Conservation (phyloP, 352 stramenopile species). For the Aphanomyces stellatus region DNA sequence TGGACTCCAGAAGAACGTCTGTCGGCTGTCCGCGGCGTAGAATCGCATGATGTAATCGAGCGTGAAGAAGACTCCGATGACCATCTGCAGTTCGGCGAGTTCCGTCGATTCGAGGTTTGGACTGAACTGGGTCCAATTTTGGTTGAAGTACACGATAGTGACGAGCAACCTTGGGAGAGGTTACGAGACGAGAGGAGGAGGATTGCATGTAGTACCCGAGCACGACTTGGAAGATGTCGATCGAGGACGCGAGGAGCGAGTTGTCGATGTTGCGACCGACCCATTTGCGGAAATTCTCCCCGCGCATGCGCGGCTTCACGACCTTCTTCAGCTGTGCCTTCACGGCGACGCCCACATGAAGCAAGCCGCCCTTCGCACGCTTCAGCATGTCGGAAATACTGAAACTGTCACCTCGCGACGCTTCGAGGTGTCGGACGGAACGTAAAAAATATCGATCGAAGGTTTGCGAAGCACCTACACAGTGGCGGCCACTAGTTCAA, state of each 20-base stretch:
- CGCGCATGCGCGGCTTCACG: constrained; percentile 14
- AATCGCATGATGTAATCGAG: constrained; percentile 19
- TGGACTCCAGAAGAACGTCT: constrained; percentile 45
- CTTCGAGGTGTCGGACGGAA: not conserved
- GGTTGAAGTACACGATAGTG: constrained; percentile 12
- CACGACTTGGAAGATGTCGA: constrained; percentile 16
- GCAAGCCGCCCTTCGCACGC: not conserved
- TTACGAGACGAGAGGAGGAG: not conserved
- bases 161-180: not conserved
- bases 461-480: not conserved
- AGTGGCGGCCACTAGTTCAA: not conserved
- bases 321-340: constrained; percentile 6
- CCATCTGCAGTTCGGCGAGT: not conserved
- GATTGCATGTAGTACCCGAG: not conserved
- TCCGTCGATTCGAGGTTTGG: not conserved
- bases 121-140: constrained; percentile 5
- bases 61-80: constrained; percentile 1
- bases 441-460: too few species aligned
- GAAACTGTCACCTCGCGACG: not conserved
- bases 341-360: not conserved
- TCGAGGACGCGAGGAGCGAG: not conserved
- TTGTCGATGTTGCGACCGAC: constrained; percentile 20
- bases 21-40: constrained; percentile 55
- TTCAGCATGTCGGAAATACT: not conserved
- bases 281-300: constrained; percentile 13